Evolutionary conservation across 116 monocot species (phyloP).

Genomic region (Trichopus zeylanicus): DNA sequence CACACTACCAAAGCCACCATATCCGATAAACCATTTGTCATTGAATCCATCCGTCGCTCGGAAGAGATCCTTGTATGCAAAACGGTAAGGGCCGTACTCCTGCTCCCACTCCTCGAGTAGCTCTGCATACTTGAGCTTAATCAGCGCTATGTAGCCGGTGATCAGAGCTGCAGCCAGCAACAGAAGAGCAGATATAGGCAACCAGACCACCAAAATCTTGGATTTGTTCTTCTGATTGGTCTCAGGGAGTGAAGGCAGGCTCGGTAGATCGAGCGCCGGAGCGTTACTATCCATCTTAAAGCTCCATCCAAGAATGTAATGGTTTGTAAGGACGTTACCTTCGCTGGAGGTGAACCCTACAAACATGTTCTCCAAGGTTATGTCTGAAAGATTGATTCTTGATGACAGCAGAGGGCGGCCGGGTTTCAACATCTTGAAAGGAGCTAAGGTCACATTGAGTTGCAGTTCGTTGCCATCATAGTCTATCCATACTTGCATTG

Average conservation of each 20-base stretch:
- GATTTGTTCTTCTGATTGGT: background rate
- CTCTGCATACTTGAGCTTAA: conserved; percentile 18
- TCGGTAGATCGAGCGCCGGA: conserved; percentile 21
- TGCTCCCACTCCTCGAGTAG: background rate
- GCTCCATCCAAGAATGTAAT: conserved; percentile 25
- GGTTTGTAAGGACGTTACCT: conserved; percentile 1
- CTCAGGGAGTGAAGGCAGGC: conserved; percentile 30
- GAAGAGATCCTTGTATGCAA: background rate
- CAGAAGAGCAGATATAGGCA: background rate
- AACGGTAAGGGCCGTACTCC: background rate
- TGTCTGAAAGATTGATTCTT: conserved; percentile 11
- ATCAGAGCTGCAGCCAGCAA: background rate
- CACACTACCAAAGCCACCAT: background rate
- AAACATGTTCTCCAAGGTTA: conserved; percentile 12
- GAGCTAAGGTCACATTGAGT: conserved; percentile 21
- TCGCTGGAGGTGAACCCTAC: conserved; percentile 26
- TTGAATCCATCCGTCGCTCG: background rate
- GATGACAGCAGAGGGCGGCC: conserved; percentile 12
- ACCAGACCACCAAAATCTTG: background rate
- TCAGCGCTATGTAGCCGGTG: background rate
- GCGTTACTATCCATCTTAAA: conserved; percentile 18
- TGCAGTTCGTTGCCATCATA: conserved; percentile 6
- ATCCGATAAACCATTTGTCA: background rate
- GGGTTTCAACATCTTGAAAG: background rate
- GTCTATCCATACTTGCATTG: conserved; percentile 26